Percentiles rank a stretch among this genome's conserved stretches.
These are phyloP conservation scores for Talaromyces nanjingensis DNA, from an alignment of 495 filamentous ascomycete species.

Conservation along the genomic window DNA sequence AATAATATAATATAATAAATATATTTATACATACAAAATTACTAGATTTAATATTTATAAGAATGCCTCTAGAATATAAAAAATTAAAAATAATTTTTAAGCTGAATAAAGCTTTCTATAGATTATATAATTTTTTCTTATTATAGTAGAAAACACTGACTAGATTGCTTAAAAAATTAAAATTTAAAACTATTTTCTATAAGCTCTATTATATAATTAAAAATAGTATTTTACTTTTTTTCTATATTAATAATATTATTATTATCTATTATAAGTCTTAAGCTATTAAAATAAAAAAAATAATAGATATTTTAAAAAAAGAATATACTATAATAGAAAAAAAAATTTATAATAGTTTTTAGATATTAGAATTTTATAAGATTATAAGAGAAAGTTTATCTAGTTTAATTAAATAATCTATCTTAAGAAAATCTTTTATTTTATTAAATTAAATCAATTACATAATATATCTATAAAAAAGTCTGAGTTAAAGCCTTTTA, in stretches of 20 bases:
- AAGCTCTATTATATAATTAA: constrained; percentile 16
- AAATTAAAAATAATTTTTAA: background rate
- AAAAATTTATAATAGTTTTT: too few species aligned
- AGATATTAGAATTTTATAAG: too few species aligned
- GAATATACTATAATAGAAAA: too few species aligned
- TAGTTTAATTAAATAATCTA: too few species aligned
- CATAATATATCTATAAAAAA: too few species aligned
- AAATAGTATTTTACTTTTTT: constrained; percentile 16
- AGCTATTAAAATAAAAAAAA: too few species aligned
- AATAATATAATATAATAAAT: constrained; percentile 20
- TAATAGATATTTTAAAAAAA: too few species aligned
- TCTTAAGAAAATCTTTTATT: too few species aligned
- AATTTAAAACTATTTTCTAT: constrained; percentile 11
- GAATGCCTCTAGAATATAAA: constrained; percentile 11
- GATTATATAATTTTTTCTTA: constrained; percentile 13
- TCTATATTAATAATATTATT: constrained; percentile 21
- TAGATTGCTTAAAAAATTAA: constrained; percentile 12
- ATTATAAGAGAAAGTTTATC: too few species aligned
- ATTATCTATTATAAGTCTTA: constrained; percentile 5
- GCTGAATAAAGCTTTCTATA: constrained; percentile 16
- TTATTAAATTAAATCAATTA: too few species aligned
- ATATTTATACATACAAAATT: constrained; percentile 20
- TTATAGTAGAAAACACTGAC: constrained; percentile 18
- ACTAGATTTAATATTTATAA: constrained; percentile 14
- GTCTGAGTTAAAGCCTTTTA: too few species aligned